Evolutionary conservation across 306 rosid genomes (phyloP).

Genomic region (Glycine soja): DNA sequence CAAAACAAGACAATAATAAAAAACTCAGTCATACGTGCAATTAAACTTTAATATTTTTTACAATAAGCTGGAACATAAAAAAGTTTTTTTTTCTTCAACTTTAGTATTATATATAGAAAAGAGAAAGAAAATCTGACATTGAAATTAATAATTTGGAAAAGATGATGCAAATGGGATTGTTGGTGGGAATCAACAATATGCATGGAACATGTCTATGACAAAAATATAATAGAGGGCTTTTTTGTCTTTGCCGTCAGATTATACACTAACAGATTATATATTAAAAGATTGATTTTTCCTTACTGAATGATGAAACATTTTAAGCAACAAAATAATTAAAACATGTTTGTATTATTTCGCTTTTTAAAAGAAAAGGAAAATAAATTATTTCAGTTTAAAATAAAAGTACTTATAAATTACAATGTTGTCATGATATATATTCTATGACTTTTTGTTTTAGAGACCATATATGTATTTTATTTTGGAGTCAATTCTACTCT

Average conservation of each 20-base stretch:
- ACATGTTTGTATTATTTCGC: neutral
- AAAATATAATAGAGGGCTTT: slow-evolving; percentile 2
- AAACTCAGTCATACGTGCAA: neutral
- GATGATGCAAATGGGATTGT: slow-evolving; percentile 10
- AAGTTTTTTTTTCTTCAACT: too few species aligned
- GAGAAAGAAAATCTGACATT: neutral
- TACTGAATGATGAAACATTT: neutral
- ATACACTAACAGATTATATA: neutral
- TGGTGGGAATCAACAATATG: slow-evolving; percentile 33
- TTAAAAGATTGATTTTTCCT: neutral
- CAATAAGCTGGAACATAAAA: neutral
- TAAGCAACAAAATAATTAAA: neutral
- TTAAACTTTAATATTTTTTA: neutral
- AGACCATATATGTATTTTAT: too few species aligned
- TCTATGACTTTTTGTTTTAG: neutral
- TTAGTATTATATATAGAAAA: neutral
- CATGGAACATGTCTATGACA: slow-evolving; percentile 32
- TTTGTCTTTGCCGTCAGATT: neutral
- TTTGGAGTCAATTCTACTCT: too few species aligned
- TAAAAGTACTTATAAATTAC: neutral
- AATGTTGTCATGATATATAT: neutral
- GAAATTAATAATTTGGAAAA: neutral
- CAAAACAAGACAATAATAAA: slow-evolving; percentile 1
- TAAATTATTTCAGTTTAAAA: neutral
- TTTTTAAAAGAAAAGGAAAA: neutral